Conservation (phyloP, 257 asterid genomes). For the Galeopsis tetrahit region DNA sequence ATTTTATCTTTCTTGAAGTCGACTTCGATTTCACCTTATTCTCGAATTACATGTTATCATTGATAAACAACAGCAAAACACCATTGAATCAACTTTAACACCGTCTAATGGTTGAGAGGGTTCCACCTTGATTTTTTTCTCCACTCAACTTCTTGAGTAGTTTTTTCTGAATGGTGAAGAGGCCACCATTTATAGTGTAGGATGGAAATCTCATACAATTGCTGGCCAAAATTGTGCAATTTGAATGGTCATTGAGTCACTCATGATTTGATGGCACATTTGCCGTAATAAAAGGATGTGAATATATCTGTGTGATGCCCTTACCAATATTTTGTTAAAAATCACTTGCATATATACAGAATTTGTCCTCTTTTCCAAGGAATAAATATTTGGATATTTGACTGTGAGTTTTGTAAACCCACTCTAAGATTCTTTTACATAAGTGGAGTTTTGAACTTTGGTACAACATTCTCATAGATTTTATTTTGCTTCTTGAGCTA, state of each 20-base stretch:
- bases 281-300: no score
- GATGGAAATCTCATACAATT: background rate
- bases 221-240: background rate
- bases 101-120: background rate
- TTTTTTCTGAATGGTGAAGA: background rate
- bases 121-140: background rate
- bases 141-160: background rate
- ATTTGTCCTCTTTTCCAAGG: background rate
- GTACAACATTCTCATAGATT: constrained; percentile 11
- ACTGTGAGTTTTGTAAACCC: background rate
- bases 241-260: background rate
- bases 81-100: background rate
- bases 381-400: background rate
- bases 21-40: background rate
- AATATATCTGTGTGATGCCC: background rate
- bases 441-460: constrained; percentile 3
- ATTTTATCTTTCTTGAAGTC: no score
- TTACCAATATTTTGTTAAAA: no score
- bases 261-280: background rate
- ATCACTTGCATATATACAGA: background rate
- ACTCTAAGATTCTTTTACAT: background rate
- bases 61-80: background rate
- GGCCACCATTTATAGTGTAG: background rate
- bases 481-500: constrained; percentile 15
- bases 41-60: background rate